Evolutionary conservation across 106 monocot species (phyloP), one percentile per base, ranked within the genome.

Genomic region (Dendrobium huoshanense): DNA sequence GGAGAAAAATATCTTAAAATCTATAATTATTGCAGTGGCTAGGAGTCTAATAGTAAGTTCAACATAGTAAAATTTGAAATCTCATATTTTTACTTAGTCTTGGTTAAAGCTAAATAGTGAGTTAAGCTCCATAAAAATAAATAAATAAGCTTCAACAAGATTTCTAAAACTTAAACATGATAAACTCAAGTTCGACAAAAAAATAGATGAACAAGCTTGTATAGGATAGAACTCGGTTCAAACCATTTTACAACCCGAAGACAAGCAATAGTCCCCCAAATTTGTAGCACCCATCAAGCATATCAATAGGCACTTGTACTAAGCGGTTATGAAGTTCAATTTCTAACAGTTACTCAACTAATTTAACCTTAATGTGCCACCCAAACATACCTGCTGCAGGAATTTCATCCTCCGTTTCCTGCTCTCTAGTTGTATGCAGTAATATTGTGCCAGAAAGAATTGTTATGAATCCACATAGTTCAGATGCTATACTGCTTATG

Each of bases 381-480:
- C 19, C 15, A 37, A 70, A 20, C 6, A 41, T 74, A 74, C 74
- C 74, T 44, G 74, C 43, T 74, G 74, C 20, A 42, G 74, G 74
- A 74, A 74, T 42, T 42, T 4, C 41, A 74, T 44, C 74, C 4
- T 25, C 19, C 10, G 74, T 42, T 42, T 90, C 93, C 55, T 81
- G 90, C 67, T 92, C 93, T 86, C 83, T 90, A 16, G 93, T 79
- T 40, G 85, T 75, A 56, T 93, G 90, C 78, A 93, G 77, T 75
- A 93, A 78, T 27, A 85, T 67, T 37, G 93, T 93, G 20, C 93
- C 93, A 75, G 93, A 88, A 80, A 93, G 81, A 61, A 93, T 87
- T 16, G 90, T 93, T 49, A 93, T 82, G 80, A 91, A 89, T 25
- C 91, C 93, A 82, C 91, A 93, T 1, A 91, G 54, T 84, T 91